Conservation (phyloP, 768 basidiomycete species). For the Boletus sp. region DNA sequence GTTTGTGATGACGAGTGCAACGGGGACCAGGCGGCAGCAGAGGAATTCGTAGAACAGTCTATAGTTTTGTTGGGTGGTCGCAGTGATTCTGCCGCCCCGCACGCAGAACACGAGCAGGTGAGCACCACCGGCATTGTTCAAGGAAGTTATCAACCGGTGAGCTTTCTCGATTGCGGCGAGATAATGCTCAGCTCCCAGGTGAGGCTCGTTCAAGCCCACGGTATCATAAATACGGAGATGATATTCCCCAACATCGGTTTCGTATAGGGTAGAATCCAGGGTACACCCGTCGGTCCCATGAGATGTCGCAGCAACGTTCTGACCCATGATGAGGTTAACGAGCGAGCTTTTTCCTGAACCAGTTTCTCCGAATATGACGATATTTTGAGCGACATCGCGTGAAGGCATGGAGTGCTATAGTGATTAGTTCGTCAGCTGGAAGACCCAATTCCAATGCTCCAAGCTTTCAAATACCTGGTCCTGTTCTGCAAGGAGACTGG, state of each 20-base stretch:
- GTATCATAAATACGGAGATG: slow-evolving; percentile 32
- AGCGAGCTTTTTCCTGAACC: slow-evolving; percentile 43
- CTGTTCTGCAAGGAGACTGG: slow-evolving; percentile 1
- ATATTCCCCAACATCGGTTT: slow-evolving; percentile 12
- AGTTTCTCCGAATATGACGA: slow-evolving; percentile 33
- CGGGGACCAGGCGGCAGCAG: slow-evolving; percentile 38
- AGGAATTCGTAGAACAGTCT: slow-evolving; percentile 38
- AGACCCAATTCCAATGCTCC: background rate
- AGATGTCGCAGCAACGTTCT: slow-evolving; percentile 31
- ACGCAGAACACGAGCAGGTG: slow-evolving; percentile 40
- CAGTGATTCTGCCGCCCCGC: slow-evolving; percentile 37
- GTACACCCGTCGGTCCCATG: slow-evolving; percentile 38
- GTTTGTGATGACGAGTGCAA: slow-evolving; percentile 40
- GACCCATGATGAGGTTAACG: slow-evolving; percentile 40
- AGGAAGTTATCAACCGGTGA: slow-evolving; percentile 29
- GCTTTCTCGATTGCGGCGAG: slow-evolving; percentile 30
- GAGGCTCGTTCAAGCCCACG: slow-evolving; percentile 31
- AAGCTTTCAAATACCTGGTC: slow-evolving; percentile 9
- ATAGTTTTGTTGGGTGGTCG: slow-evolving; percentile 37
- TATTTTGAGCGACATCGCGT: slow-evolving; percentile 20
- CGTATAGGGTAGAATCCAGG: slow-evolving; percentile 27
- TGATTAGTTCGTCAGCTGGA: slow-evolving; percentile 3
- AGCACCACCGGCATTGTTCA: slow-evolving; percentile 32
- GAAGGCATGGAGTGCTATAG: slow-evolving; percentile 15
- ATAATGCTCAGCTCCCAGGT: slow-evolving; percentile 21